These are phyloP conservation scores for Auricularia cornea DNA, from an alignment of 768 basidiomycete species.

Conservation along the genomic window DNA sequence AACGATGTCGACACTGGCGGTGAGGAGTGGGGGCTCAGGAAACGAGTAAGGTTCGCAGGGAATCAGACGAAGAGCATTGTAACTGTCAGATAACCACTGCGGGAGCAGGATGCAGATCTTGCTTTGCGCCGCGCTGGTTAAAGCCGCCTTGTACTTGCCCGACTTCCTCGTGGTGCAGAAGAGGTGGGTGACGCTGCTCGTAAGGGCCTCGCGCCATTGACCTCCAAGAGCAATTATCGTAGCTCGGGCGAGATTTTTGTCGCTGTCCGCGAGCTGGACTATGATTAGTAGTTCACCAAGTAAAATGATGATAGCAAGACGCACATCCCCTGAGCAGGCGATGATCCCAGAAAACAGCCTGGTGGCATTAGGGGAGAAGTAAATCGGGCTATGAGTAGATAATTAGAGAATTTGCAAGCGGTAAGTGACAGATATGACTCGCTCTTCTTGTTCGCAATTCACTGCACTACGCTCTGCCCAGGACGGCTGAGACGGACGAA, in stretches of 20 bases:
- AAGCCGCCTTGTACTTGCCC: constrained; percentile 39
- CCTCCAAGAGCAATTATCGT: constrained; percentile 74
- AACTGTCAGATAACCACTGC: constrained; percentile 82
- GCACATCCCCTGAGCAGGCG: constrained; percentile 60
- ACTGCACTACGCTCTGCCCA: constrained; percentile 67
- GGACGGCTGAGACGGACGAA: constrained; percentile 30
- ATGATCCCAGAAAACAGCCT: constrained; percentile 80
- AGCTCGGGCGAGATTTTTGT: constrained; percentile 64
- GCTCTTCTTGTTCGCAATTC: constrained; percentile 51
- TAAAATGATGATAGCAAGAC: constrained; percentile 9
- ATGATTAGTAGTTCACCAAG: background rate
- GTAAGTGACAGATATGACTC: constrained; percentile 18
- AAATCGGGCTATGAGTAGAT: constrained; percentile 33
- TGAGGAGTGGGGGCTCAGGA: constrained; percentile 10
- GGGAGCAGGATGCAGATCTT: constrained; percentile 68
- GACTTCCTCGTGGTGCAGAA: constrained; percentile 49
- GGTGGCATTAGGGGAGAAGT: constrained; percentile 68
- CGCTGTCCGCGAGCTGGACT: constrained; percentile 46
- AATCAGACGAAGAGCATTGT: constrained; percentile 16
- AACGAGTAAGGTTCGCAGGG: constrained; percentile 16
- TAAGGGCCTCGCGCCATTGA: constrained; percentile 68
- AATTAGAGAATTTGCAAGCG: background rate
- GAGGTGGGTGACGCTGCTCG: constrained; percentile 81
- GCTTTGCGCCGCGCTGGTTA: constrained; percentile 51
- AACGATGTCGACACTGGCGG: background rate